These are phyloP conservation scores for Daldinia eschscholtzii DNA, from an alignment of 2,329 filamentous ascomycete species.

Conservation along the genomic window DNA sequence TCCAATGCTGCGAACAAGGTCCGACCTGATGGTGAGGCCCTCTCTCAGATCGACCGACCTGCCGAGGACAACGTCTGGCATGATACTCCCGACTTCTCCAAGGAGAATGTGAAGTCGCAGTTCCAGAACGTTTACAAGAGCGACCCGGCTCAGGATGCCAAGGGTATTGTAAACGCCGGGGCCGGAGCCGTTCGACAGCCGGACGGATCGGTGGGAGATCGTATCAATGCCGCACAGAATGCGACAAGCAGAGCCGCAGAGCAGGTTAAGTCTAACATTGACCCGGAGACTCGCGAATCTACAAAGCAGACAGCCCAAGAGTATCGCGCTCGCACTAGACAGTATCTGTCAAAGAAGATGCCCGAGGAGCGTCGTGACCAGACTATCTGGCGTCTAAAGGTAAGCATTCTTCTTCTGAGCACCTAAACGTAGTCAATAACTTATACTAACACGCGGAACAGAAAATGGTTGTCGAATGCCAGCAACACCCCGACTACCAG, in stretches of 20 bases:
- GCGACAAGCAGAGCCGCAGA: conserved; percentile 60
- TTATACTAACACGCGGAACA: conserved; percentile 54
- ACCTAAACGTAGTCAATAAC: conserved; percentile 45
- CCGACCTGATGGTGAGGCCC: conserved; percentile 81
- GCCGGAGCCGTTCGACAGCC: conserved; percentile 57
- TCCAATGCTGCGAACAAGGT: conserved; percentile 80
- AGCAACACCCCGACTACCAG: conserved; percentile 94
- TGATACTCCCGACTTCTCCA: conserved; percentile 82
- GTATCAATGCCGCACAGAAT: conserved; percentile 48
- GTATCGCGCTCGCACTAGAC: conserved; percentile 64
- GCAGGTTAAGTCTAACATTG: conserved; percentile 71
- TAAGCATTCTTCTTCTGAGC: conserved; percentile 38
- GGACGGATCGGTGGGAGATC: conserved; percentile 45
- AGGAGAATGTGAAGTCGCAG: conserved; percentile 76
- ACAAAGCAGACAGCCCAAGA: conserved; percentile 57
- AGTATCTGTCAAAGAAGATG: conserved; percentile 88
- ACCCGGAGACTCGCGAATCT: conserved; percentile 68
- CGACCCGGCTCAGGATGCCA: conserved; percentile 67
- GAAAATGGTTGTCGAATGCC: conserved; percentile 98
- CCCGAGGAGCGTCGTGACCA: conserved; percentile 94
- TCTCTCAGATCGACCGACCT: conserved; percentile 82
- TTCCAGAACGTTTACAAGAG: conserved; percentile 72
- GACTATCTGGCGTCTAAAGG: conserved; percentile 86
- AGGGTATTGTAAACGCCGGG: conserved; percentile 68
- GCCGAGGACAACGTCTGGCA: conserved; percentile 96